A percentile compares a stretch with the other conserved stretches of the same genome.
Evolutionary conservation across 441 rosid genomes (phyloP).

Genomic region (Pelargonium cotyledonis): DNA sequence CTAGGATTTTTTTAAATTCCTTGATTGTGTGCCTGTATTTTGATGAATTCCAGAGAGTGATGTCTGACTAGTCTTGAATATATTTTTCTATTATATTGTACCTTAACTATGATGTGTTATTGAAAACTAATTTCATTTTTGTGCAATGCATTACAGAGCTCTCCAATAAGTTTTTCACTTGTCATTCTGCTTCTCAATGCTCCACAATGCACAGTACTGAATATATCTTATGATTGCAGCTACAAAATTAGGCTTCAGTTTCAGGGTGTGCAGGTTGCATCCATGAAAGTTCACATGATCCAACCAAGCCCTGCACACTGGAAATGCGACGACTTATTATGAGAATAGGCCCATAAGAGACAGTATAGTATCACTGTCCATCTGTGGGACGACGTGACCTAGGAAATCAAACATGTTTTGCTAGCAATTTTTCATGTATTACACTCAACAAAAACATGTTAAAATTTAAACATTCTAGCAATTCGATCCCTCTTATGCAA

Average conservation of each 20-base stretch:
- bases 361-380: no score
- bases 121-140: no score
- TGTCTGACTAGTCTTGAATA: no score
- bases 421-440: no score
- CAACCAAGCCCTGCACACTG: slow-evolving; percentile 35
- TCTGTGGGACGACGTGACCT: slow-evolving; percentile 43
- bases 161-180: slow-evolving; percentile 44
- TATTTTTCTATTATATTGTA: no score
- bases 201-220: slow-evolving; percentile 47
- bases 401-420: slow-evolving; percentile 10
- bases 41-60: no score
- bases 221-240: slow-evolving; percentile 50
- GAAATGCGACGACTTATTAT: no score
- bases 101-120: no score
- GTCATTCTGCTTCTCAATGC: slow-evolving; percentile 38
- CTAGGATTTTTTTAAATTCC: no score
- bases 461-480: neutral
- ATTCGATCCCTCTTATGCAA: neutral
- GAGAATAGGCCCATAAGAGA: no score
- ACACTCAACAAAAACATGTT: no score
- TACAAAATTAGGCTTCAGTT: slow-evolving; percentile 42
- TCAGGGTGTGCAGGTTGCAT: slow-evolving; percentile 35
- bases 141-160: slow-evolving; percentile 39
- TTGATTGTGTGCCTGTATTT: no score
- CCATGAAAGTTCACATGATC: slow-evolving; percentile 43